Evolutionary conservation across 768 basidiomycete species (phyloP).

Genomic region (Boletus fagicola): DNA sequence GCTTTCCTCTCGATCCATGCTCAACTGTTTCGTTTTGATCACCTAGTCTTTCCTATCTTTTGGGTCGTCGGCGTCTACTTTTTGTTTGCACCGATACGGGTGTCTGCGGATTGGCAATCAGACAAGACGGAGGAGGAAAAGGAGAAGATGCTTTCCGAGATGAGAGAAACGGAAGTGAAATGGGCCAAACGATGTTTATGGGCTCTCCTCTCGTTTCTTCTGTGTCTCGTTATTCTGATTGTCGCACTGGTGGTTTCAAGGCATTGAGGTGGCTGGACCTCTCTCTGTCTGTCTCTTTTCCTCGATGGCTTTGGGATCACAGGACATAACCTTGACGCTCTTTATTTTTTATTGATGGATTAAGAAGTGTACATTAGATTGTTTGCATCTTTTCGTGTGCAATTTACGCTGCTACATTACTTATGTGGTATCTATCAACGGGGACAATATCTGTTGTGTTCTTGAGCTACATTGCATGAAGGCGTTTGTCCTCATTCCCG

Average conservation of each 20-base stretch:
- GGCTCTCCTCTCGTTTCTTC: slow-evolving; percentile 48
- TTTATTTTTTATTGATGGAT: neutral
- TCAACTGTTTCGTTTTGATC: neutral
- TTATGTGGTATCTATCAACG: neutral
- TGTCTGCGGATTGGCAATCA: slow-evolving; percentile 51
- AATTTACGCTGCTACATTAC: slow-evolving; percentile 1
- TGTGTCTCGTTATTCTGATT: slow-evolving; percentile 35
- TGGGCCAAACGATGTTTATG: slow-evolving; percentile 57
- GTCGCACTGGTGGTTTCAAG: slow-evolving; percentile 22
- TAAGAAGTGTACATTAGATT: slow-evolving; percentile 11
- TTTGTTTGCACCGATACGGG: slow-evolving; percentile 50
- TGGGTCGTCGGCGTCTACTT: slow-evolving; percentile 60
- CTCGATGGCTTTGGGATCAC: neutral
- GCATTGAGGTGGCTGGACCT: slow-evolving; percentile 20
- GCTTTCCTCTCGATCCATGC: neutral
- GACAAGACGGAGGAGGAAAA: slow-evolving; percentile 55
- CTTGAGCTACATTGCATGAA: too few relatives aligned
- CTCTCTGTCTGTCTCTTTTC: neutral
- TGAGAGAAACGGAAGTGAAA: slow-evolving; percentile 50
- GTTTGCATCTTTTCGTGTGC: neutral
- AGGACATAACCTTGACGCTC: neutral
- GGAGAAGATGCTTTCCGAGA: slow-evolving; percentile 42
- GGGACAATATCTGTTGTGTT: too few relatives aligned
- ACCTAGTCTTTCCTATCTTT: slow-evolving; percentile 57
- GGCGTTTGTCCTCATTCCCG: too few relatives aligned